A percentile compares a stretch with the other conserved stretches of the same genome.
phyloP scores from a whole-genome alignment of 2,329 filamentous ascomycete species.

The Penicillium sp. region DNA sequence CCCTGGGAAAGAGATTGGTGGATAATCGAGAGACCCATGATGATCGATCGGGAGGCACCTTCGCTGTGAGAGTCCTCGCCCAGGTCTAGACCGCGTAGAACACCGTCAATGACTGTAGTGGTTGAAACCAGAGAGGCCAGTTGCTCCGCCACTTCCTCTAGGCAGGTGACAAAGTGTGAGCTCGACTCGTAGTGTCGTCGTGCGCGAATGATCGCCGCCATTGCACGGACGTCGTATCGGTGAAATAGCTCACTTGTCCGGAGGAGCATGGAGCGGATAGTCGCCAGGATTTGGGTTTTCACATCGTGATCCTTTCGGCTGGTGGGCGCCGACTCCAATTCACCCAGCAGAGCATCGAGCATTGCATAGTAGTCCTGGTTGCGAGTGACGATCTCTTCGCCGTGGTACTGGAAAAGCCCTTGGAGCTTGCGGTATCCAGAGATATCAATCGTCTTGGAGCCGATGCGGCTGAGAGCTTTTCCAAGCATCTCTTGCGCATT shows the following conservation, averaged over 20 bases:
- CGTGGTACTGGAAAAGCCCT: constrained; percentile 38
- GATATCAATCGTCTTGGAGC: constrained; percentile 37
- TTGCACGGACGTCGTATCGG: constrained; percentile 33
- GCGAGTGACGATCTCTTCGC: constrained; percentile 34
- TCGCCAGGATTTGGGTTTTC: constrained; percentile 44
- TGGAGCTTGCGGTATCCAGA: constrained; percentile 45
- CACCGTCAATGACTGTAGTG: constrained; percentile 28
- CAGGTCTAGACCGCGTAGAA: constrained; percentile 30
- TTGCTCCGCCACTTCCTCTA: constrained; percentile 40
- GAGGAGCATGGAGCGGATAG: constrained; percentile 40
- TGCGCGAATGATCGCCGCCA: constrained; percentile 38
- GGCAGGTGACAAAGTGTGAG: constrained; percentile 40
- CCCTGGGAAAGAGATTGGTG: constrained; percentile 19
- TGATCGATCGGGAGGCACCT: constrained; percentile 32
- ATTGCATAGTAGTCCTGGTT: constrained; percentile 39
- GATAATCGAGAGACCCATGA: constrained; percentile 31
- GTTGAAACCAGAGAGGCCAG: constrained; percentile 29
- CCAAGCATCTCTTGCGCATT: constrained; percentile 40
- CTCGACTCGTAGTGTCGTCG: constrained; percentile 39
- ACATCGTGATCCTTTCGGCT: constrained; percentile 35
- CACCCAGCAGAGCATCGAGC: constrained; percentile 37
- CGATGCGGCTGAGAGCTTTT: constrained; percentile 38
- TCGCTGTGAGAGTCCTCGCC: constrained; percentile 31
- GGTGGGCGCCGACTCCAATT: constrained; percentile 34
- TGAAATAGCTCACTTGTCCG: constrained; percentile 36